phyloP scores from a whole-genome alignment of 2,329 filamentous ascomycete species.

The Pseudogymnoascus sp. region DNA sequence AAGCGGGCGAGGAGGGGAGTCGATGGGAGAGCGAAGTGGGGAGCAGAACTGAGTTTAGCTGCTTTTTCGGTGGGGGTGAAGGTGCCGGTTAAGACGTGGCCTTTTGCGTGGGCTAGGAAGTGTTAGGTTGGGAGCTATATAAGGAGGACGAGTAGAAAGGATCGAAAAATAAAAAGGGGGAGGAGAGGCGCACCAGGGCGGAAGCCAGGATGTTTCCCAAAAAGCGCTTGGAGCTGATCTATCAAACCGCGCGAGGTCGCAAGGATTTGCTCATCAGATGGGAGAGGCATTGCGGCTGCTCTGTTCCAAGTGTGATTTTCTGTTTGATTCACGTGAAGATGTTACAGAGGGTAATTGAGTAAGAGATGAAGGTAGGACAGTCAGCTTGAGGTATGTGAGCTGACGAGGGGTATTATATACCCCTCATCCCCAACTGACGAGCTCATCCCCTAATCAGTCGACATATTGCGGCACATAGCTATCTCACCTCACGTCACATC shows the following conservation, averaged over 20 bases:
- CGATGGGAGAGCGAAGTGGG: constrained; percentile 37
- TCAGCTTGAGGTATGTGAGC: not conserved
- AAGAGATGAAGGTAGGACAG: not conserved
- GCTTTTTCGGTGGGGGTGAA: constrained; percentile 41
- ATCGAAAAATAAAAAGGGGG: not conserved
- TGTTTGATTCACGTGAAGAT: not conserved
- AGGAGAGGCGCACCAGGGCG: constrained; percentile 29
- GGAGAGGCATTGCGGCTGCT: constrained; percentile 36
- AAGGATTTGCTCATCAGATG: constrained; percentile 31
- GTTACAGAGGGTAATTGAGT: not conserved
- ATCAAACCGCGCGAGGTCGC: constrained; percentile 31
- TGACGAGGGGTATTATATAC: not conserved
- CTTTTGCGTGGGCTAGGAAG: constrained; percentile 44
- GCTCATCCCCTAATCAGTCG: not conserved
- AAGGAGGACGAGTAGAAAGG: not conserved
- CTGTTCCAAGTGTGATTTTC: not conserved
- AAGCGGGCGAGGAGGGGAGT: constrained; percentile 42
- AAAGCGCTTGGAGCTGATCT: constrained; percentile 30
- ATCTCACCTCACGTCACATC: not conserved
- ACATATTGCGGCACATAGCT: not conserved
- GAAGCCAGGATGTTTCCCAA: constrained; percentile 33
- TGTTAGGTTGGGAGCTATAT: not conserved
- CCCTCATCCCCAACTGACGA: not conserved
- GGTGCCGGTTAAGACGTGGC: constrained; percentile 41
- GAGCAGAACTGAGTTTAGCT: constrained; percentile 36